Conservation (phyloP, 352 stramenopile species). For the Pythium sp. region DNA sequence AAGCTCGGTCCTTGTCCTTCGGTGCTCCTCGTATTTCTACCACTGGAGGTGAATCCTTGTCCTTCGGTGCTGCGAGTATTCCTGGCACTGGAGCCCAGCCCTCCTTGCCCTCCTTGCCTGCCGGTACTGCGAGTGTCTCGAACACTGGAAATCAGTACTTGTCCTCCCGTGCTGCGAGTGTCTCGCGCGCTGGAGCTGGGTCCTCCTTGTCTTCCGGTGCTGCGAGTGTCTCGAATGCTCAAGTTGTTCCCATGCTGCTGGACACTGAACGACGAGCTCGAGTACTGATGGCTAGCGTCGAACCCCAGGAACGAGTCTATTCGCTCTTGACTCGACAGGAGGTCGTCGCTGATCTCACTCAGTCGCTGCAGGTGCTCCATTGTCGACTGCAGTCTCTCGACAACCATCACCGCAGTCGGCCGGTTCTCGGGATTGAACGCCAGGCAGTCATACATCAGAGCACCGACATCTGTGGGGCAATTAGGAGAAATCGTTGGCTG, state of each 20-base stretch:
- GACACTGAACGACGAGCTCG: constrained; percentile 4
- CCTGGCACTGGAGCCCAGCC: background rate
- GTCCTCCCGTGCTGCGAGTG: background rate
- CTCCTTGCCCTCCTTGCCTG: background rate
- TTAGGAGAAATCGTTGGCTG: constrained; percentile 43
- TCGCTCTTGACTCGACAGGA: constrained; percentile 24
- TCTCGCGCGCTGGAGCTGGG: background rate
- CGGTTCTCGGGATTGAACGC: constrained; percentile 41
- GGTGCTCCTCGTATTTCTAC: background rate
- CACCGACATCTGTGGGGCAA: constrained; percentile 42
- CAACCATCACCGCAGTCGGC: constrained; percentile 35
- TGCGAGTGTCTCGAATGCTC: background rate
- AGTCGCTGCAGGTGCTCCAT: constrained; percentile 48
- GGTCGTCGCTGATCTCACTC: constrained; percentile 47
- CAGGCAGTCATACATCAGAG: constrained; percentile 55
- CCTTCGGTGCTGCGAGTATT: background rate
- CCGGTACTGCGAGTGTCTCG: background rate
- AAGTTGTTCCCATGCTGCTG: constrained; percentile 4
- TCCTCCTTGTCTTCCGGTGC: background rate
- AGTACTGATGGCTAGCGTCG: background rate
- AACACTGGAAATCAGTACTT: background rate
- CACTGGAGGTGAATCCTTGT: background rate
- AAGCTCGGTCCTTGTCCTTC: background rate
- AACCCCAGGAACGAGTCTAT: constrained; percentile 43
- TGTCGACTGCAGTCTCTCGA: constrained; percentile 37